These are phyloP conservation scores for Fennellomyces sp. DNA, from an alignment of 371 early-diverging fungal genomes.

Conservation along the genomic window DNA sequence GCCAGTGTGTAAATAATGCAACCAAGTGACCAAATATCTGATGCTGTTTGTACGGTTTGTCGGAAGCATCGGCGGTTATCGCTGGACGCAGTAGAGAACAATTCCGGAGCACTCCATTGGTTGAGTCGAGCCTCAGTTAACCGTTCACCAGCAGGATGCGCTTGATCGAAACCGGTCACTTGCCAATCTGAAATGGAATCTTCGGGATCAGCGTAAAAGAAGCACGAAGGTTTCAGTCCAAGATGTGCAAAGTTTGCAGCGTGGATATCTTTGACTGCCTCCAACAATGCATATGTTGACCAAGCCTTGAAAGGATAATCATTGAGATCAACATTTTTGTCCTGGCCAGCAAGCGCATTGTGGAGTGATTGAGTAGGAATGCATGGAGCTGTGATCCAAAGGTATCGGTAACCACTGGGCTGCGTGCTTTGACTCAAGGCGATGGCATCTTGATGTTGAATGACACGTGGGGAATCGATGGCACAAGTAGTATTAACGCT, in stretches of 20 bases:
- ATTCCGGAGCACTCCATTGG: slow-evolving; percentile 17
- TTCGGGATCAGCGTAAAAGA: slow-evolving; percentile 15
- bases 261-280: slow-evolving; percentile 16
- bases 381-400: slow-evolving; percentile 21
- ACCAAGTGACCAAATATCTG: slow-evolving; percentile 23
- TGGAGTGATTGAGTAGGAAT: slow-evolving; percentile 14
- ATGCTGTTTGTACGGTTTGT: background rate
- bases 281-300: slow-evolving; percentile 14
- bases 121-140: background rate
- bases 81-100: slow-evolving; percentile 1
- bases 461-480: background rate
- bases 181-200: slow-evolving; percentile 18
- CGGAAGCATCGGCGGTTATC: slow-evolving; percentile 5
- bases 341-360: background rate
- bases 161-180: slow-evolving; percentile 12
- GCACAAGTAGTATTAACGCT: slow-evolving; percentile 5
- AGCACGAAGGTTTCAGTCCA: slow-evolving; percentile 8
- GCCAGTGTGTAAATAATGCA: slow-evolving; percentile 18
- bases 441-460: slow-evolving; percentile 13
- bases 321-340: slow-evolving; percentile 4
- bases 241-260: slow-evolving; percentile 15
- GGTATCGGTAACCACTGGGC: slow-evolving; percentile 8
- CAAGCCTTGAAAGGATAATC: slow-evolving; percentile 16
- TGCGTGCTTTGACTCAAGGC: background rate
- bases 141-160: slow-evolving; percentile 3